Evolutionary conservation across 441 rosid genomes (phyloP), one percentile per base, ranked within the genome.

Genomic region (Populus trichocarpa): DNA sequence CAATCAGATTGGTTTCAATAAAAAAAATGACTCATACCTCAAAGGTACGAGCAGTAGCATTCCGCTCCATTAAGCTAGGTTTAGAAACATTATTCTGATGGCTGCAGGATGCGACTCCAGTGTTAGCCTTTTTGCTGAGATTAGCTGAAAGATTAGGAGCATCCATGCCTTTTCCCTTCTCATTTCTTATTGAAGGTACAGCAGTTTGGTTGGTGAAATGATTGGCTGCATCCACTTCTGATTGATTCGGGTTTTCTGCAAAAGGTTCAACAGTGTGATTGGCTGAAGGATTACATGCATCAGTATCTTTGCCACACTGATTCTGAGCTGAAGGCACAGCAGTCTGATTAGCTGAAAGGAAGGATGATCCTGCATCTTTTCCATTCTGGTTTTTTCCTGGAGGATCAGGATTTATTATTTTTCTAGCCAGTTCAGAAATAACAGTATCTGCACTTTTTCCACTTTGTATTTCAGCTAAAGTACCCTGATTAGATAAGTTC

Each of bases 1-100:
- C 30, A 3, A 3, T 40, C 35, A 5, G 18, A 53, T 30, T 42
- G 22, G 61, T 53, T 53, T 16, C 57, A 5, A 16, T 5, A 16
- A 50, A 53, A 32, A 33, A 53, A 53, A 14, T 14, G n/a, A 53
- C 26, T 79, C 71, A 14, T 80, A 90, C 94, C 92, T 89, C 86
- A 57, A 75, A 80, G 10, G 86, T 70, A 9, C 6, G 81, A 68
- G 93, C 92, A 63, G 91, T 82, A 65, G 67, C 72, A 74, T 89
- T 85, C 69, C 86, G 75, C 59, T 88, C 89, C 90, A 91, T 85
- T 76, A 87, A 78, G 78, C 91, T 80, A 35, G 75, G 82, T 42
- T 77, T 88, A 26, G 69, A 77, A 46, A 46, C 77, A n/a, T 68
- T 14, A 75, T 14, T 82, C 73, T 71, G 89, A 78, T 73, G 67